These are phyloP conservation scores for Cadophora gregata DNA, from an alignment of 2,329 filamentous ascomycete species.

Conservation along the genomic window DNA sequence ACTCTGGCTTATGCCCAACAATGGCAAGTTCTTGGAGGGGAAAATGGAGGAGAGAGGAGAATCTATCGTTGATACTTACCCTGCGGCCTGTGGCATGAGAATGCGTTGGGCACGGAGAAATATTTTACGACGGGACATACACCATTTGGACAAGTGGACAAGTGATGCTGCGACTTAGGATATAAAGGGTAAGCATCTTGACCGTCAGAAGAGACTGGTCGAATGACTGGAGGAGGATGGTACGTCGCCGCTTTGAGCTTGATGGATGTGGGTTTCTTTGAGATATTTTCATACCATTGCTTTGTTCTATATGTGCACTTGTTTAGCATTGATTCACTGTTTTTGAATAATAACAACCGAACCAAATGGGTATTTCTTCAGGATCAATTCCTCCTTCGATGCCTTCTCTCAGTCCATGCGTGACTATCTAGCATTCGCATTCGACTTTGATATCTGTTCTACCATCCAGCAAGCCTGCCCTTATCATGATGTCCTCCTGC, in stretches of 20 bases:
- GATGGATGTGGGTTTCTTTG: background rate
- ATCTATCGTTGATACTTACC: conserved; percentile 61
- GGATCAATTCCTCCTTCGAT: background rate
- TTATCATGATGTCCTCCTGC: conserved; percentile 26
- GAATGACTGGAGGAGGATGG: background rate
- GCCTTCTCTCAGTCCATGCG: background rate
- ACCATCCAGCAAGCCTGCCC: background rate
- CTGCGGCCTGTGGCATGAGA: conserved; percentile 54
- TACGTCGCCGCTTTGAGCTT: background rate
- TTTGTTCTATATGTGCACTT: conserved; percentile 5
- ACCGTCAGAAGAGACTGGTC: background rate
- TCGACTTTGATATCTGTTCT: background rate
- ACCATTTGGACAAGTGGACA: background rate
- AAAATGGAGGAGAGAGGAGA: conserved; percentile 70
- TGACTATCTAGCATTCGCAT: background rate
- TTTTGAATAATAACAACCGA: background rate
- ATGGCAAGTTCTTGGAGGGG: conserved; percentile 69
- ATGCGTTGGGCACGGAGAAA: conserved; percentile 42
- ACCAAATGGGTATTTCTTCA: background rate
- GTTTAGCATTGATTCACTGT: background rate
- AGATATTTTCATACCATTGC: background rate
- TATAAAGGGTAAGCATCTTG: background rate
- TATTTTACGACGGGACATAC: conserved; percentile 26
- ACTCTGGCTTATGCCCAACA: conserved; percentile 65
- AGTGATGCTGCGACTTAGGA: background rate